These are phyloP conservation scores for Corrigiola litoralis DNA, from an alignment of 179 eudicot species.

Conservation along the genomic window DNA sequence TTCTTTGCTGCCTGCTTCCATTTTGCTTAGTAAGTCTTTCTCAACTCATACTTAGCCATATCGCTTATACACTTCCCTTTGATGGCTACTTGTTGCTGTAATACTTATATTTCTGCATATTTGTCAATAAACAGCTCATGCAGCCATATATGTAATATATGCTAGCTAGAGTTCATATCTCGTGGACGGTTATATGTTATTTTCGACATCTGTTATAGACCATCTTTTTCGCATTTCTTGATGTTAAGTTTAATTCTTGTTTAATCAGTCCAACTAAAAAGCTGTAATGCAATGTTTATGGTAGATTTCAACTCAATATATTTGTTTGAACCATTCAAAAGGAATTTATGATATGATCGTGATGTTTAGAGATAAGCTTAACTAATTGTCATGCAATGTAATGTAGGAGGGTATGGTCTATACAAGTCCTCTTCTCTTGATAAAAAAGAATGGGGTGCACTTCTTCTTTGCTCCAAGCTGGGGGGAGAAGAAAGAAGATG, in stretches of 20 bases:
- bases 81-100: slow-evolving; percentile 8
- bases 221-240: slow-evolving; percentile 1
- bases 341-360: slow-evolving; percentile 12
- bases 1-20: not conserved
- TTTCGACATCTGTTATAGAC: slow-evolving; percentile 27
- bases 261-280: not conserved
- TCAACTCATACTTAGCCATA: not conserved
- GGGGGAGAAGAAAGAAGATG: slow-evolving; percentile 39
- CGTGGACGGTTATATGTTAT: slow-evolving; percentile 1
- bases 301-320: not conserved
- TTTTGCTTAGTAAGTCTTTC: slow-evolving; percentile 15
- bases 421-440: slow-evolving; percentile 20
- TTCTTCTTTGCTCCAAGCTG: slow-evolving; percentile 40
- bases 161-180: too few species aligned
- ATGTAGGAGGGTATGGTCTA: slow-evolving; percentile 30
- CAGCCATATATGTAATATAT: too few species aligned
- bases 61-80: not conserved
- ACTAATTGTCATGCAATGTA: not conserved
- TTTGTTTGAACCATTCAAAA: slow-evolving; percentile 23
- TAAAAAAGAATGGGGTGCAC: slow-evolving; percentile 69
- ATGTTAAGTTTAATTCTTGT: not conserved
- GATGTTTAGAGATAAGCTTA: slow-evolving; percentile 16
- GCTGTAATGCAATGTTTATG: not conserved
- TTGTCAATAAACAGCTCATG: not conserved
- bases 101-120: not conserved